Percentiles rank a stretch among this genome's conserved stretches.
Evolutionary conservation across 2,329 filamentous ascomycete species (phyloP).

Genomic region (Fusarium denticulatum): DNA sequence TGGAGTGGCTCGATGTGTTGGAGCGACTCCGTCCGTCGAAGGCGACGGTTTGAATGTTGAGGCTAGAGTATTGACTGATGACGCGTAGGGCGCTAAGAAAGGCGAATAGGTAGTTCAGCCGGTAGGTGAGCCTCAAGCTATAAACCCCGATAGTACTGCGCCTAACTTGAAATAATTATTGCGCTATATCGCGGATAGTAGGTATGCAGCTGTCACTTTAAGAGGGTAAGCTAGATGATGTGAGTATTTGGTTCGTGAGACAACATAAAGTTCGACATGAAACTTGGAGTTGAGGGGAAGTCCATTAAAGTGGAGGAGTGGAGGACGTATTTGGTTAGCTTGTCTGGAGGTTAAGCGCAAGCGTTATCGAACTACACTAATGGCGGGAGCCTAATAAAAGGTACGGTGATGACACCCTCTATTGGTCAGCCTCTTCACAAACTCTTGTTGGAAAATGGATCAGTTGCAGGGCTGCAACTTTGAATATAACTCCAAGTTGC

Average conservation of each 20-base stretch:
- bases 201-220: background rate
- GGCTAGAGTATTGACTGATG: constrained; percentile 9
- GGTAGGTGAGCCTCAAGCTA: background rate
- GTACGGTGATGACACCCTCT: background rate
- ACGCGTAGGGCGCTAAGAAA: constrained; percentile 11
- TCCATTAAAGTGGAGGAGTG: constrained; percentile 6
- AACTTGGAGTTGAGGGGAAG: constrained; percentile 39
- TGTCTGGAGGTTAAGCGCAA: background rate
- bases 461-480: background rate
- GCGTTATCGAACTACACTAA: constrained; percentile 21
- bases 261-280: constrained; percentile 17
- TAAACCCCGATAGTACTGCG: background rate
- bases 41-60: background rate
- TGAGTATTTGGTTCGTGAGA: constrained; percentile 1
- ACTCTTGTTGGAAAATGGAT: background rate
- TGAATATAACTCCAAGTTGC: background rate
- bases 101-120: background rate
- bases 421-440: background rate
- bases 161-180: background rate
- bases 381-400: constrained; percentile 17
- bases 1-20: background rate
- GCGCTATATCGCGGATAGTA: background rate
- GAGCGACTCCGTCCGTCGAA: background rate
- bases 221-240: background rate
- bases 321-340: constrained; percentile 14